These are phyloP conservation scores for Pseudogymnoascus sp. DNA, from an alignment of 2,329 filamentous ascomycete species.

Conservation along the genomic window DNA sequence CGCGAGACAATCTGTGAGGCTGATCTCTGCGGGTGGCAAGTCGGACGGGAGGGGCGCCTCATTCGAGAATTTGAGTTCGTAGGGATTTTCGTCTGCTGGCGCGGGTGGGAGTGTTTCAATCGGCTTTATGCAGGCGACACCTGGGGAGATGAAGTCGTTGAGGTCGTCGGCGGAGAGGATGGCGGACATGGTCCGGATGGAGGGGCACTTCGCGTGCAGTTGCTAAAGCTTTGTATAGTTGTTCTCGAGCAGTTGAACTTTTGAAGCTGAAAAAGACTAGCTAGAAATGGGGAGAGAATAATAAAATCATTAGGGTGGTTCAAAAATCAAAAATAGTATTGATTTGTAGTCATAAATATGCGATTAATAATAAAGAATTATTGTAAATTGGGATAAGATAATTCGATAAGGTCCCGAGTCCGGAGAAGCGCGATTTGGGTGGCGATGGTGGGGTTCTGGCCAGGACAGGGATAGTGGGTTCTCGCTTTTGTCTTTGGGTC, in stretches of 20 bases:
- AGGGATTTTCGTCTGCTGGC: conserved; percentile 40
- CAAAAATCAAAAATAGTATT: neutral
- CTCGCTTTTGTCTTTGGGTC: neutral
- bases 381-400: conserved; percentile 8
- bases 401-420: conserved; percentile 8
- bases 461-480: conserved; percentile 2
- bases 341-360: conserved; percentile 8
- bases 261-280: neutral
- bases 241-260: neutral
- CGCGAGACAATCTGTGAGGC: conserved; percentile 90
- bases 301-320: conserved; percentile 2
- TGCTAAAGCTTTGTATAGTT: neutral
- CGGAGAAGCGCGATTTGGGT: conserved; percentile 1
- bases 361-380: conserved; percentile 1
- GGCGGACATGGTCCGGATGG: conserved; percentile 64
- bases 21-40: conserved; percentile 75
- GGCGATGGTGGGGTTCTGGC: conserved; percentile 7
- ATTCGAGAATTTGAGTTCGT: conserved; percentile 93
- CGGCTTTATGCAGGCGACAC: conserved; percentile 96
- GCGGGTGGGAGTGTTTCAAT: conserved; percentile 78
- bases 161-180: conserved; percentile 95
- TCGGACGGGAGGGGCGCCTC: conserved; percentile 48
- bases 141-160: conserved; percentile 97
- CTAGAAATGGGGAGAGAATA: neutral
- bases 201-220: conserved; percentile 10